A percentile compares a stretch with the other conserved stretches of the same genome.
phyloP scores from a whole-genome alignment of 139 green algal genomes.

The Bryopsis sp. region DNA sequence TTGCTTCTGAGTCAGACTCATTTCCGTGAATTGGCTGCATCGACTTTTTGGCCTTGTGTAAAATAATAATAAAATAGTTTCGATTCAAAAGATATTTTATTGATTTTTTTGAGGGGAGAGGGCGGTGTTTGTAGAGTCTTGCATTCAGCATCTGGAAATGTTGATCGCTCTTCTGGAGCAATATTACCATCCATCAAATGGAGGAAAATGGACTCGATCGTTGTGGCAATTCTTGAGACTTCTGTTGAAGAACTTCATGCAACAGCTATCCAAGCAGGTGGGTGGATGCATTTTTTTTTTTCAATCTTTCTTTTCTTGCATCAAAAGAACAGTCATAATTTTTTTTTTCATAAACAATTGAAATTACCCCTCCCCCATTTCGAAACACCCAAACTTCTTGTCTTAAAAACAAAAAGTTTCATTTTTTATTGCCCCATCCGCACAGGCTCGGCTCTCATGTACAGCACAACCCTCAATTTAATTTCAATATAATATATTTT shows the following conservation, averaged over 20 bases:
- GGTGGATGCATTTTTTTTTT: not conserved
- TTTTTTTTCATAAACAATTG: no score
- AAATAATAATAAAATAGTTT: no score
- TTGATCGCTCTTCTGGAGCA: slow-evolving; percentile 8
- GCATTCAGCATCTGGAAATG: not conserved
- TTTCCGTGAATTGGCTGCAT: not conserved
- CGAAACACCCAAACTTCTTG: no score
- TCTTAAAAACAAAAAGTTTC: no score
- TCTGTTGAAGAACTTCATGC: slow-evolving; percentile 1
- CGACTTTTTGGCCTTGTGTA: not conserved
- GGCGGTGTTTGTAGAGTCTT: not conserved
- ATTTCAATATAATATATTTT: no score
- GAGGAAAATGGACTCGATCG: not conserved
- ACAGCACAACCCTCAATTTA: no score
- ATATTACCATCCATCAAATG: slow-evolving; percentile 7
- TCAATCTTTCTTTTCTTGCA: not conserved
- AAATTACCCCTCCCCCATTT: no score
- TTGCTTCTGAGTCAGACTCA: not conserved
- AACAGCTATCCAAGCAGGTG: not conserved
- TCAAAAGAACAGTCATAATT: no score
- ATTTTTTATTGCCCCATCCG: no score
- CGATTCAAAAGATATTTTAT: no score
- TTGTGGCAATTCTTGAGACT: not conserved
- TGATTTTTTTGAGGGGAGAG: no score
- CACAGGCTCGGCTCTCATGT: no score